These are phyloP conservation scores for Fraxinus excelsior DNA, from an alignment of 257 asterid species.

Conservation along the genomic window DNA sequence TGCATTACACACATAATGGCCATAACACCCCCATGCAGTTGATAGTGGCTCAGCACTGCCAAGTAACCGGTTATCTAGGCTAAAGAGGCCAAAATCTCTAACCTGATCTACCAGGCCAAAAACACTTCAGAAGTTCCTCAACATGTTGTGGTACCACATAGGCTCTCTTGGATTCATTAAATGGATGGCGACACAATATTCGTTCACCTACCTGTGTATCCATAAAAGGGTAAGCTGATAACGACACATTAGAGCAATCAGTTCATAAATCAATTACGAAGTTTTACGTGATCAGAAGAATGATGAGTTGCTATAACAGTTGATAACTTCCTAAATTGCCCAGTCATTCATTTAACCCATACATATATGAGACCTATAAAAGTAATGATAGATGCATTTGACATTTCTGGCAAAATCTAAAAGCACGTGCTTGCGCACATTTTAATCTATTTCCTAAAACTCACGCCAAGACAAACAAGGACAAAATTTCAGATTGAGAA, in stretches of 20 bases:
- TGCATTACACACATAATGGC: neutral
- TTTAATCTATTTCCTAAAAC: neutral
- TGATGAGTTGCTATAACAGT: neutral
- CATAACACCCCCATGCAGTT: neutral
- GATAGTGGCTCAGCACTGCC: conserved; percentile 6
- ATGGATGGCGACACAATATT: conserved; percentile 90
- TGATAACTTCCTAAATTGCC: neutral
- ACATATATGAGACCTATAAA: neutral
- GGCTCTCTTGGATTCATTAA: conserved; percentile 90
- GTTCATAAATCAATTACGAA: neutral
- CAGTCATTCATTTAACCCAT: neutral
- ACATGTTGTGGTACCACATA: conserved; percentile 87
- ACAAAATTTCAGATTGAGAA: neutral
- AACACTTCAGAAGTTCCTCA: conserved; percentile 90
- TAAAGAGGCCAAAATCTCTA: conserved; percentile 3
- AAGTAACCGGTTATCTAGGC: neutral
- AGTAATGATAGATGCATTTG: neutral
- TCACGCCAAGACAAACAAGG: neutral
- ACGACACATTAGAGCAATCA: neutral
- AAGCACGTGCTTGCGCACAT: neutral
- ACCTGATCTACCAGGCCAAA: conserved; percentile 91
- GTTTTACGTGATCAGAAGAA: conserved; percentile 7
- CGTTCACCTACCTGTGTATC: conserved; percentile 70
- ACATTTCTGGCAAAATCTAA: neutral
- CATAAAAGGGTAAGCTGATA: conserved; percentile 14